A percentile compares a stretch with the other conserved stretches of the same genome.
Evolutionary conservation across 1,284 basidiomycete species (phyloP).

Genomic region (Irpex rosettiformis): DNA sequence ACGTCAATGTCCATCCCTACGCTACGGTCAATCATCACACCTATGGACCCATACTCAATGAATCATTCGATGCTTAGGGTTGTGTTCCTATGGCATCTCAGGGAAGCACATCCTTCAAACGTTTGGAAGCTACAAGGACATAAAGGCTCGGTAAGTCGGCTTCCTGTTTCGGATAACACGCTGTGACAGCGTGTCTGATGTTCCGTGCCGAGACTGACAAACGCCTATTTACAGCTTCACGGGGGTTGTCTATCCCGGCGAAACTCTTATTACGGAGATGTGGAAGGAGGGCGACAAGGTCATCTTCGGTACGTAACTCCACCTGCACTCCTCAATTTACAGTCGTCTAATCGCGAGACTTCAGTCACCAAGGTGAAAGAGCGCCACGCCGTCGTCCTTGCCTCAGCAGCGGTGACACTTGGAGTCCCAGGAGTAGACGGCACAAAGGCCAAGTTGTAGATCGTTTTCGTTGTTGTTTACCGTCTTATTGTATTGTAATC

Average conservation of each 20-base stretch:
- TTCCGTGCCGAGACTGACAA: too few relatives aligned
- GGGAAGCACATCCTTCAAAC: constrained; percentile 92
- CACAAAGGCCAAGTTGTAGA: constrained; percentile 60
- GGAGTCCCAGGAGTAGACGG: constrained; percentile 28
- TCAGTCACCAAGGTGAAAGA: constrained; percentile 80
- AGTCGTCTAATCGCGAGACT: neutral
- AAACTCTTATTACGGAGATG: constrained; percentile 94
- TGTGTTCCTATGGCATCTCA: constrained; percentile 92
- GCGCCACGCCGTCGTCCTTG: constrained; percentile 62
- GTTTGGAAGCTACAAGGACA: constrained; percentile 86
- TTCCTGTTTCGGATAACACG: neutral
- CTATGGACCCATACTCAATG: neutral
- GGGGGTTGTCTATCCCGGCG: constrained; percentile 92
- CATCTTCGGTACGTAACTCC: constrained; percentile 75
- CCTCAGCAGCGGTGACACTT: constrained; percentile 76
- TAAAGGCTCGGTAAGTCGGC: constrained; percentile 84
- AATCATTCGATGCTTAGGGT: constrained; percentile 39
- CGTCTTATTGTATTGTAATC: constrained; percentile 1
- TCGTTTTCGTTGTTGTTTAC: neutral
- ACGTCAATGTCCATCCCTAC: constrained; percentile 10
- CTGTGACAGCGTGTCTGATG: neutral
- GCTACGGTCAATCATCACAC: neutral
- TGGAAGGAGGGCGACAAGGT: constrained; percentile 96
- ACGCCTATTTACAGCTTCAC: constrained; percentile 54
- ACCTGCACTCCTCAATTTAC: neutral